Conservation (phyloP, 176 grass and related monocot species). For the Rhynchospora pubera region DNA sequence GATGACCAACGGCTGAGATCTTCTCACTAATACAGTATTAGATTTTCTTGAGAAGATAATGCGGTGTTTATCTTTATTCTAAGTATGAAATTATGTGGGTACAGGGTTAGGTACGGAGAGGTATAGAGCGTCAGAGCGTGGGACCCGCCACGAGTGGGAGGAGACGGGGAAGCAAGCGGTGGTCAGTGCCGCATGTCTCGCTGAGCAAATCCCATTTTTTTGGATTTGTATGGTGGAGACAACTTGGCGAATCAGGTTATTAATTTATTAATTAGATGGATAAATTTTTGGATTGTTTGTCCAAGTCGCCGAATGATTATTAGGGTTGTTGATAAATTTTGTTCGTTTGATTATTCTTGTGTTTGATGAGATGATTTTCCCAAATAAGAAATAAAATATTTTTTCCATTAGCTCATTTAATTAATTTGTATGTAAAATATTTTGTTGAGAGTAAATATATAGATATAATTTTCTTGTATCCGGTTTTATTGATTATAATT, state of each 20-base stretch:
- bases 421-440: no score
- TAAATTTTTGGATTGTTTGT: no score
- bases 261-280: not conserved
- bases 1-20: not conserved
- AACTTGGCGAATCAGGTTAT: not conserved
- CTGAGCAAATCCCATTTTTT: not conserved
- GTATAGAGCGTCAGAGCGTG: conserved; percentile 1
- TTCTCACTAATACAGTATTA: not conserved
- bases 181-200: conserved; percentile 18
- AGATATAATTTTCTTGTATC: no score
- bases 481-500: no score
- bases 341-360: no score
- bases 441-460: no score
- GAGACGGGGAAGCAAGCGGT: not conserved
- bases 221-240: not conserved
- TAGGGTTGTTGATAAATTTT: no score
- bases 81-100: not conserved
- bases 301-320: no score
- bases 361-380: no score
- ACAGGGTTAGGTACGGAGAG: not conserved
- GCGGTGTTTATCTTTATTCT: not conserved
- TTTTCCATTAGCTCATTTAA: no score
- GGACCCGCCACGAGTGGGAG: conserved; percentile 1
- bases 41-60: not conserved
- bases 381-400: no score